Conservation (phyloP, 257 asterid genomes). For the Coffea canephora region DNA sequence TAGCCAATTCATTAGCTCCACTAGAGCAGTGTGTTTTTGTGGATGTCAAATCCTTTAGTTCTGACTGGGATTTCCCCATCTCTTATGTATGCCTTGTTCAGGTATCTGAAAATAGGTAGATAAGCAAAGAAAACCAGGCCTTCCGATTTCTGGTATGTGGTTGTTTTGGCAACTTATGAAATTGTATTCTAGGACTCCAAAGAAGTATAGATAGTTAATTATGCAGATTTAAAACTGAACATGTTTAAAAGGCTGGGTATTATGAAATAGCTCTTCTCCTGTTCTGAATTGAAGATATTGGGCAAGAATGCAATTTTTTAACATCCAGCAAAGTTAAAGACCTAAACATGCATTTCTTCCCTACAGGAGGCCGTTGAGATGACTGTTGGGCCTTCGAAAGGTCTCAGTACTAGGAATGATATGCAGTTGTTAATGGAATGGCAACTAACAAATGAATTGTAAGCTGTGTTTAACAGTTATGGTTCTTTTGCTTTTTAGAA, state of each 20-base stretch:
- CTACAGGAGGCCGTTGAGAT: background rate
- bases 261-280: background rate
- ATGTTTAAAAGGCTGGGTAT: too few species aligned
- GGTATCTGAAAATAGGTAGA: background rate
- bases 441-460: background rate
- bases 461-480: background rate
- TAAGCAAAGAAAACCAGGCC: background rate
- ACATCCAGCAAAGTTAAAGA: background rate
- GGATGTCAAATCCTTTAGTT: background rate
- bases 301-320: background rate
- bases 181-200: background rate
- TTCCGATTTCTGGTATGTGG: background rate
- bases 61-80: background rate
- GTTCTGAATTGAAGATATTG: background rate
- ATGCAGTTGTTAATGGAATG: background rate
- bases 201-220: background rate
- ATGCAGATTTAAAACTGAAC: background rate
- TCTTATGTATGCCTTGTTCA: background rate
- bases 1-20: background rate
- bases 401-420: background rate
- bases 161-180: background rate
- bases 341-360: background rate
- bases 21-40: background rate
- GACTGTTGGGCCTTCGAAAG: background rate
- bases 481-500: background rate